phyloP scores from a whole-genome alignment of 2,329 filamentous ascomycete genomes.

The Ilyonectria sp. region DNA sequence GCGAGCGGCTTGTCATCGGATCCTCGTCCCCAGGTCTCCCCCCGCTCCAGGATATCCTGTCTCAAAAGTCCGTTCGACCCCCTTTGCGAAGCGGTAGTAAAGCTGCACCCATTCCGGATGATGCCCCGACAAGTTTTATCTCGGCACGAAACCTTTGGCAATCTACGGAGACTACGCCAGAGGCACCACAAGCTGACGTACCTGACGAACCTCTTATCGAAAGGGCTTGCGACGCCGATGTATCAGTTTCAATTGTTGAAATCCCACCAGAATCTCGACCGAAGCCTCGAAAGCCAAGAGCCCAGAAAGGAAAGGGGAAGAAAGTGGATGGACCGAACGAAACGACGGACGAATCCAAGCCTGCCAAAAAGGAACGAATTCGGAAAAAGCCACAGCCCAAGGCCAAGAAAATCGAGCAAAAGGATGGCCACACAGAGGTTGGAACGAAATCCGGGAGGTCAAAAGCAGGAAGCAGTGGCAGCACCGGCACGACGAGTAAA shows the following conservation, averaged over 20 bases:
- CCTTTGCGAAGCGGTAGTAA: slow-evolving; percentile 55
- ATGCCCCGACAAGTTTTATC: slow-evolving; percentile 57
- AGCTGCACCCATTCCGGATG: slow-evolving; percentile 54
- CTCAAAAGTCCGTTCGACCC: slow-evolving; percentile 53
- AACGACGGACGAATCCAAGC: slow-evolving; percentile 8
- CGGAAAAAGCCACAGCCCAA: slow-evolving; percentile 56
- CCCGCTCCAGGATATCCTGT: slow-evolving; percentile 64
- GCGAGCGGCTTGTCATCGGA: slow-evolving; percentile 48
- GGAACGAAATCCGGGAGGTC: slow-evolving; percentile 39
- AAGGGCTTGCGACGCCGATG: slow-evolving; percentile 30
- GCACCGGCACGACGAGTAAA: slow-evolving; percentile 50
- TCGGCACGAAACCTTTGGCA: slow-evolving; percentile 58
- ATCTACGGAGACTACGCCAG: slow-evolving; percentile 48
- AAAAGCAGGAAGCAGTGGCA: slow-evolving; percentile 38
- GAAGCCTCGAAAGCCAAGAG: slow-evolving; percentile 39
- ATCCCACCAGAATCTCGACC: slow-evolving; percentile 34
- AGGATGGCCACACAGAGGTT: slow-evolving; percentile 26
- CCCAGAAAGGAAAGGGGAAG: slow-evolving; percentile 31
- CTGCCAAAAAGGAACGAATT: slow-evolving; percentile 49
- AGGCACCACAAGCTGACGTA: not conserved
- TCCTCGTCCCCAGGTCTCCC: slow-evolving; percentile 72
- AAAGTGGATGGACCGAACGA: slow-evolving; percentile 30
- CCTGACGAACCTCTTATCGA: not conserved
- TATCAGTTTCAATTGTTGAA: slow-evolving; percentile 44
- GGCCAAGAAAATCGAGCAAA: not conserved